These are phyloP conservation scores for Secale cereale DNA, from an alignment of 176 grass and related monocot genomes.

Conservation along the genomic window DNA sequence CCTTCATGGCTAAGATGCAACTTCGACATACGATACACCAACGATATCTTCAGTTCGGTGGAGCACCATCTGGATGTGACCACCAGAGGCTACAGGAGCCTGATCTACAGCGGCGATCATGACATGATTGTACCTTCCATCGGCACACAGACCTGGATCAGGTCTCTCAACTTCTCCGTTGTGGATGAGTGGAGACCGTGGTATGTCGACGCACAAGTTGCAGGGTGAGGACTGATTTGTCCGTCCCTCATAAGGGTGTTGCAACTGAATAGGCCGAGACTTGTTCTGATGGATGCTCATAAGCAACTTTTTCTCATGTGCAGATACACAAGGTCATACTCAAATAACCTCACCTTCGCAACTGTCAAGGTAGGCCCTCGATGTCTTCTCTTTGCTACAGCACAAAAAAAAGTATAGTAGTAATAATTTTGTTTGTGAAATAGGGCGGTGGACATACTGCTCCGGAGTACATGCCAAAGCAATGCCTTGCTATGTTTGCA, in stretches of 20 bases:
- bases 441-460: slow-evolving; percentile 51
- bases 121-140: slow-evolving; percentile 41
- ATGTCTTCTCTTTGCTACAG: neutral
- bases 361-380: slow-evolving; percentile 46
- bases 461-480: slow-evolving; percentile 43
- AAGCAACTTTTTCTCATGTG: neutral
- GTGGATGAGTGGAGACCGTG: slow-evolving; percentile 60
- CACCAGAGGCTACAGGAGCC: slow-evolving; percentile 38
- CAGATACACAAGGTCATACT: slow-evolving; percentile 58
- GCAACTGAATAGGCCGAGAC: too few species aligned
- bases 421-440: neutral
- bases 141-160: slow-evolving; percentile 61
- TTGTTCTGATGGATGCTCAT: neutral
- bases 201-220: slow-evolving; percentile 43
- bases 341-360: slow-evolving; percentile 61
- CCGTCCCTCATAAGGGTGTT: neutral
- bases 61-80: slow-evolving; percentile 52
- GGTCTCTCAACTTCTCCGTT: slow-evolving; percentile 43
- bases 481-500: slow-evolving; percentile 37
- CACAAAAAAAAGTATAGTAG: neutral
- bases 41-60: slow-evolving; percentile 41
- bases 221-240: neutral
- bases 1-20: slow-evolving; percentile 54
- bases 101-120: slow-evolving; percentile 72
- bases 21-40: neutral